Evolutionary conservation across 257 asterid species (phyloP).

Genomic region (Penstemon barbatus): DNA sequence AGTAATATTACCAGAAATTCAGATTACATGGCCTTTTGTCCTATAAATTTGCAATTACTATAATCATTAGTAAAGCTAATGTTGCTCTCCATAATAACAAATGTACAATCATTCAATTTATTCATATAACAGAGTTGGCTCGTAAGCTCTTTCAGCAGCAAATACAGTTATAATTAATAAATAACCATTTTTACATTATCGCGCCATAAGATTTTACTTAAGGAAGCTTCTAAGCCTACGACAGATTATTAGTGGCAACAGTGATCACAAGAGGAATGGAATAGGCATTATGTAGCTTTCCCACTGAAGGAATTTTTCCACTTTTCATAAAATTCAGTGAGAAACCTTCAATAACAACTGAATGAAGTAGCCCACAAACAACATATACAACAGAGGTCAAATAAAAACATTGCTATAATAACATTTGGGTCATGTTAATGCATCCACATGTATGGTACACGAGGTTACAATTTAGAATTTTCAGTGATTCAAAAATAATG

Average conservation of each 20-base stretch:
- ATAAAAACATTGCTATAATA: too few relatives aligned
- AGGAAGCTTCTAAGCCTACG: neutral
- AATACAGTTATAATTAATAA: constrained; percentile 1
- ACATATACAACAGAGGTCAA: neutral
- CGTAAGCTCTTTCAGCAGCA: neutral
- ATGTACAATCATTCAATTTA: neutral
- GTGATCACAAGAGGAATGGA: neutral
- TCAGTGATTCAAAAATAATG: neutral
- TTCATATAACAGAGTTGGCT: neutral
- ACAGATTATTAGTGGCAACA: neutral
- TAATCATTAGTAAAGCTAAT: neutral
- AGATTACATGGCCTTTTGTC: neutral
- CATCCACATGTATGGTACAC: neutral
- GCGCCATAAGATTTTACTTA: neutral
- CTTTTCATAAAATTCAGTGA: neutral
- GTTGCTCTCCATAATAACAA: neutral
- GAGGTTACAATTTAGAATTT: neutral
- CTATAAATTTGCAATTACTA: neutral
- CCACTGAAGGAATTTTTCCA: neutral
- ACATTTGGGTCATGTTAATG: too few relatives aligned
- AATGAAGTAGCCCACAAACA: neutral
- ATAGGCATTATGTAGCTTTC: neutral
- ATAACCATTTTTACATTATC: neutral
- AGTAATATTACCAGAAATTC: neutral
- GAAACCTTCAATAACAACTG: neutral